A percentile compares a stretch with the other conserved stretches of the same genome.
phyloP scores from a whole-genome alignment of 2,329 filamentous ascomycete species.

The Colletotrichum karsti region DNA sequence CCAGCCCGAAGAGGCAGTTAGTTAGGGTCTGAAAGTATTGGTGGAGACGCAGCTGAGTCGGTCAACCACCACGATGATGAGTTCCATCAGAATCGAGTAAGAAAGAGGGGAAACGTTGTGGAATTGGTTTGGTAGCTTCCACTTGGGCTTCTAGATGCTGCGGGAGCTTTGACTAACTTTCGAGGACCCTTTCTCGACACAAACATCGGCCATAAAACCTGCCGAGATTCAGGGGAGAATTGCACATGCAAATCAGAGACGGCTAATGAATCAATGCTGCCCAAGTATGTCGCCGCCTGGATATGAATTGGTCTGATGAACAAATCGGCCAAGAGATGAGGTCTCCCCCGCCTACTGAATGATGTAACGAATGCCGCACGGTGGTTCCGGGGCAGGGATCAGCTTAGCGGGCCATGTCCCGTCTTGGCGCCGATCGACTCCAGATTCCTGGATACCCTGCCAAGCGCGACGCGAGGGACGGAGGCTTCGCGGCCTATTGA shows the following conservation, averaged over 20 bases:
- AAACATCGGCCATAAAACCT: background rate
- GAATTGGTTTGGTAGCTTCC: background rate
- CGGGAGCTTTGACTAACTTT: background rate
- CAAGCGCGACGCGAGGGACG: slow-evolving; percentile 3
- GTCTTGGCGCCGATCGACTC: slow-evolving; percentile 28
- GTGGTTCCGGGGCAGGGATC: slow-evolving; percentile 19
- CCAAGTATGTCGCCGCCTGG: background rate
- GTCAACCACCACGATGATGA: background rate
- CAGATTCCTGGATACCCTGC: slow-evolving; percentile 25
- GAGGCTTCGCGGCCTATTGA: slow-evolving; percentile 1
- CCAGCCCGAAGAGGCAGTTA: slow-evolving; percentile 25
- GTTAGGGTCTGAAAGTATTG: background rate
- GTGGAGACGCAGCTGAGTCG: slow-evolving; percentile 1
- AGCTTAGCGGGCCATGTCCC: slow-evolving; percentile 27
- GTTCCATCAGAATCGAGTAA: background rate
- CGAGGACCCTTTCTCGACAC: background rate
- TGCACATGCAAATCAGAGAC: background rate
- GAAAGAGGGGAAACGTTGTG: background rate
- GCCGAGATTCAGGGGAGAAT: background rate
- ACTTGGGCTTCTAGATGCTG: background rate
- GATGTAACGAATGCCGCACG: slow-evolving; percentile 27
- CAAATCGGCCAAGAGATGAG: slow-evolving; percentile 13
- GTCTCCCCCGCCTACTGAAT: slow-evolving; percentile 18
- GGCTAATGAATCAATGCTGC: background rate
- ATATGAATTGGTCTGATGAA: background rate